Evolutionary conservation across 2,329 filamentous ascomycete species (phyloP), one percentile per base, ranked within the genome.

Genomic region (Trichoderma polysporum): DNA sequence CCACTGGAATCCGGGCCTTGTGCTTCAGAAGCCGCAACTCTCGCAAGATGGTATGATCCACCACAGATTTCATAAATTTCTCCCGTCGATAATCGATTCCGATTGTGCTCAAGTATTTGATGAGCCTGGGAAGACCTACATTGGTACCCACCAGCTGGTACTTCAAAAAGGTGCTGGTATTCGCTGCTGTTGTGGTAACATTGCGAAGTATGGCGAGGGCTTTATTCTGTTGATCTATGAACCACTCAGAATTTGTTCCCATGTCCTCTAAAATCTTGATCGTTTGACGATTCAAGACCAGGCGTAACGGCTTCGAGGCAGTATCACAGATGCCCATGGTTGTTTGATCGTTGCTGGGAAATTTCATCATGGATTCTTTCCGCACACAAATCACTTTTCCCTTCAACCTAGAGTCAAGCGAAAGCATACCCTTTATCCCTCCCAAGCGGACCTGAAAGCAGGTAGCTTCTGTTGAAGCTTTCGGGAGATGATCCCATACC

Each of bases 201-300:
- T 78, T 77, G 3, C 87, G 84, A 4, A 96, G 79, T 13, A 83
- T 79, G 0, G 83, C 70, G 3, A 95, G 78, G 31, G 89, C 89
- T n/a, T 80, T 79, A 0, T 81, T 79, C 75, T 95, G 92, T 1
- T 92, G 77, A 0, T 81, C 73, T 12, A 90, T 74, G 70, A 97
- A 94, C 75, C 86, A 90, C 0, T 77, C 66, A 1, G 79, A 73
- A 0, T 81, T 74, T 0, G 91, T 87, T 0, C 85, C 84, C 76
- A 94, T 88, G 70, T 96, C 93, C 73, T 97, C 93, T 0, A 97
- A 76, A 5, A 96, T 93, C 75, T 96, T 96, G 78, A 96, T 93
- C 68, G 94, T 82, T 70, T 92, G 91, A 0, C 90, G 88, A 73
- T 96, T 96, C 1, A 96, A 83, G 19, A 88, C 86, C 70, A 94